phyloP scores from a whole-genome alignment of 1,284 basidiomycete species.

The Pyrrhoderma noxium region DNA sequence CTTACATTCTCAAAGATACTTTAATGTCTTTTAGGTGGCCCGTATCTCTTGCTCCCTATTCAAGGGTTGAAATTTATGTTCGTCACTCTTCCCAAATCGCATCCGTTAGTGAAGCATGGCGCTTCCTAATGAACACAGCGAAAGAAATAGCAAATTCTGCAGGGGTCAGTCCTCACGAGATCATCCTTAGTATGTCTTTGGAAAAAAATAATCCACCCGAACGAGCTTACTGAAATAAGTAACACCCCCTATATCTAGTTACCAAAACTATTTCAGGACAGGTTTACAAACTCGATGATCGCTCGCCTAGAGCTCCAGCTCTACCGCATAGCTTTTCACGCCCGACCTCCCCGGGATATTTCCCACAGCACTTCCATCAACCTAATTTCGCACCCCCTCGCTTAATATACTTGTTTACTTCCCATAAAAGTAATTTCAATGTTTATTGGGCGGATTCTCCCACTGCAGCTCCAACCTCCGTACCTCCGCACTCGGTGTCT shows the following conservation, averaged over 20 bases:
- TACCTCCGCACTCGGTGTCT: neutral
- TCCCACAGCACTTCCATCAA: neutral
- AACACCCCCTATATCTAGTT: slow-evolving; percentile 23
- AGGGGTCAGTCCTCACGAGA: slow-evolving; percentile 35
- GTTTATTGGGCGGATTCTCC: slow-evolving; percentile 13
- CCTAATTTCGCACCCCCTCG: slow-evolving; percentile 25
- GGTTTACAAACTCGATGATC: slow-evolving; percentile 18
- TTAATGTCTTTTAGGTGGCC: slow-evolving; percentile 34
- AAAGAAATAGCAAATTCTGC: slow-evolving; percentile 28
- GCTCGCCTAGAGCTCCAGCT: neutral
- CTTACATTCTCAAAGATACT: neutral
- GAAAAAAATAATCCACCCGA: neutral
- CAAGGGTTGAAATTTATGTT: slow-evolving; percentile 33
- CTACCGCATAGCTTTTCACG: no score
- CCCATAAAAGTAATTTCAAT: slow-evolving; percentile 15
- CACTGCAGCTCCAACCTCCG: neutral
- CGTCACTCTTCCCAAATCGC: slow-evolving; percentile 29
- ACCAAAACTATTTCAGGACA: slow-evolving; percentile 32
- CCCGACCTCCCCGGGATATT: no score
- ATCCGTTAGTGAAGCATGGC: slow-evolving; percentile 37
- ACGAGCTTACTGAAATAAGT: no score
- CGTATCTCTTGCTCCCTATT: slow-evolving; percentile 32
- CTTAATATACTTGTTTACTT: slow-evolving; percentile 34
- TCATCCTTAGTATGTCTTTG: slow-evolving; percentile 35
- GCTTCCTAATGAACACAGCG: slow-evolving; percentile 33